Conservation (phyloP, 129 eudicot genomes). For the Ambrosia artemisiifolia region DNA sequence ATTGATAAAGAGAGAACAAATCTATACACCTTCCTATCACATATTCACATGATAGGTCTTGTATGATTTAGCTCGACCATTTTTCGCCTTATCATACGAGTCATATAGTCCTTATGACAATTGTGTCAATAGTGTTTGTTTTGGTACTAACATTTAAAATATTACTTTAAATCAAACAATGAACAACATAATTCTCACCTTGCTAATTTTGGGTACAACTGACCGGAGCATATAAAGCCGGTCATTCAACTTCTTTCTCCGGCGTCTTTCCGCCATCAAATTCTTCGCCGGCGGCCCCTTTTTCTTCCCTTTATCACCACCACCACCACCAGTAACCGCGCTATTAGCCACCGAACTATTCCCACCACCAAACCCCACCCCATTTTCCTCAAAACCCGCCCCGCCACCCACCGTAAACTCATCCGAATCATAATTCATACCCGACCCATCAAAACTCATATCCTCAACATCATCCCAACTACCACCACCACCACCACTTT, state of each 20-base stretch:
- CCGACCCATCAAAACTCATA: constrained; percentile 66
- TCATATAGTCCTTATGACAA: no score
- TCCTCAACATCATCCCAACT: constrained; percentile 66
- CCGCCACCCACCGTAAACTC: constrained; percentile 42
- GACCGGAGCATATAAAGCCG: constrained; percentile 93
- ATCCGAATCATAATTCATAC: constrained; percentile 72
- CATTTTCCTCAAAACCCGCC: constrained; percentile 21
- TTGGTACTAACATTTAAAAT: no score
- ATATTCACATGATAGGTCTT: no score
- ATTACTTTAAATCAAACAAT: no score
- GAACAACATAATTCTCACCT: constrained; percentile 63
- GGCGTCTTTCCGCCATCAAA: constrained; percentile 92
- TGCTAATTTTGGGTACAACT: constrained; percentile 89
- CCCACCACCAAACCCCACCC: constrained; percentile 42
- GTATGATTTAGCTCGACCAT: no score
- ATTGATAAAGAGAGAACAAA: no score
- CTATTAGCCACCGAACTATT: constrained; percentile 48
- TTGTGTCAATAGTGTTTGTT: no score
- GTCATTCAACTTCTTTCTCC: constrained; percentile 92
- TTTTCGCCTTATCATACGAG: no score
- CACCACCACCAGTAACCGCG: constrained; percentile 40
- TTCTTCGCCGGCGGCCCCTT: constrained; percentile 93
- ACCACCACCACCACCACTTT: constrained; percentile 35
- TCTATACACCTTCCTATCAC: no score
- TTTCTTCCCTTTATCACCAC: constrained; percentile 60